phyloP scores from a whole-genome alignment of 177 flowering plant species.

The Telopea speciosissima region DNA sequence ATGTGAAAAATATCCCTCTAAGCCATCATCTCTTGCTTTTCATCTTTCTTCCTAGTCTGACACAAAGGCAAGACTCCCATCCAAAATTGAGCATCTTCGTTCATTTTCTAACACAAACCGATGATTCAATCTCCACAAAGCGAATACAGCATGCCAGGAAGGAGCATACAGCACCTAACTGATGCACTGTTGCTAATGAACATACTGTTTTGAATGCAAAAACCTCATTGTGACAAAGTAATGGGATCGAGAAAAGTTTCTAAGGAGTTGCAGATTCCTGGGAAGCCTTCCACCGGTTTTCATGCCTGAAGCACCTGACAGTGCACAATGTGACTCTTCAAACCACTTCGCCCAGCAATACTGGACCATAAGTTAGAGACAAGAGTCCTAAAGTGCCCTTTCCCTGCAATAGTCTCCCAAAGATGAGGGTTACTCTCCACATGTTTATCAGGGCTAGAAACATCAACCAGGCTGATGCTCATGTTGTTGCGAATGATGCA shows the following conservation, averaged over 20 bases:
- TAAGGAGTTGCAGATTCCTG: not conserved
- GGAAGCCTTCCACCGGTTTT: slow-evolving; percentile 9
- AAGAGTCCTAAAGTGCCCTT: slow-evolving; percentile 66
- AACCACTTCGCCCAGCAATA: slow-evolving; percentile 71
- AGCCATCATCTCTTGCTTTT: not conserved
- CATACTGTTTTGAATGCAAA: not conserved
- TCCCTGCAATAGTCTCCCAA: slow-evolving; percentile 87
- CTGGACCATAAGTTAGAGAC: slow-evolving; percentile 80
- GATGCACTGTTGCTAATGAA: not conserved
- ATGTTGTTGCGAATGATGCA: slow-evolving; percentile 94
- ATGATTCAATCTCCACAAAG: not conserved
- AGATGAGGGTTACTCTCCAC: slow-evolving; percentile 64
- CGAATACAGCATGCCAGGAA: not conserved
- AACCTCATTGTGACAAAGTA: not conserved
- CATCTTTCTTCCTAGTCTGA: not conserved
- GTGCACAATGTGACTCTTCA: slow-evolving; percentile 87
- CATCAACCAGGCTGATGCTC: slow-evolving; percentile 90
- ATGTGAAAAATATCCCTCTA: not conserved
- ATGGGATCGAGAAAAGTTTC: not conserved
- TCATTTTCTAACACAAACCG: not conserved
- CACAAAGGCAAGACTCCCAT: not conserved
- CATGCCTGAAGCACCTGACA: slow-evolving; percentile 95
- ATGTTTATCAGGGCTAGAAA: slow-evolving; percentile 51
- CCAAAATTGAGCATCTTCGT: not conserved
- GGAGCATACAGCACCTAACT: not conserved